Evolutionary conservation across 2,329 filamentous ascomycete species (phyloP), one percentile per base, ranked within the genome.

Genomic region (Colletotrichum phormii): DNA sequence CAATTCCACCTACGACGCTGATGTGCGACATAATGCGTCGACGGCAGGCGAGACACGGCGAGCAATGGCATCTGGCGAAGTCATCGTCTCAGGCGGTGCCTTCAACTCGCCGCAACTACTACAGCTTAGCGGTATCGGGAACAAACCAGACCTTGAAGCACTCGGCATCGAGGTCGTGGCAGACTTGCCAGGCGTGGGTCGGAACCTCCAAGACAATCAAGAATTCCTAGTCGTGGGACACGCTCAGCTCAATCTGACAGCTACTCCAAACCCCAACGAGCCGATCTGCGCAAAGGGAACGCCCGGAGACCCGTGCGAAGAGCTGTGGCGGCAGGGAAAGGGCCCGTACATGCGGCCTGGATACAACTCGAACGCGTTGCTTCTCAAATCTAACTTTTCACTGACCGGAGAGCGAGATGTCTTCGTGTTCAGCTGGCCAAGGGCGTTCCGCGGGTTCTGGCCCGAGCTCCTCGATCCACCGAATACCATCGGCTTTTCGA

Each of bases 121-220:
- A 8, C 84, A 86, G 77, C 79, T 86, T 7, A 84, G 82, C 33
- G 85, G 85, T 22, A 78, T 87, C 63, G 85, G 86, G 2, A 78
- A 82, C 18, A 78, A 76, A 11, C 75, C 75, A 1, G 82, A 86
- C 74, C 80, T 86, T 3, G 69, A 82, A 9, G 77, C 80, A 15
- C 81, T 87, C 75, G 79, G 82, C n/a, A 91, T 92, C 73, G 78
- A 83, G 0, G 83, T 90, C 7, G 77, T 90, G 46, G 80, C 82
- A 1, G 84, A 92, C 77, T 83, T 90, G 2, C 90, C 89, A 0
- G 91, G 89, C 57, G 90, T 93, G 5, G 91, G 90, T 24, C 1
- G 87, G 86, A 8, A 85, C 83, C 54, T 91, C 91, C 79, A 80
- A 67, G 87, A 89, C 64, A 84, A 84, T 69, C 80, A 84, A 71